phyloP scores from a whole-genome alignment of 106 monocot species.

The Dioscorea alata region DNA sequence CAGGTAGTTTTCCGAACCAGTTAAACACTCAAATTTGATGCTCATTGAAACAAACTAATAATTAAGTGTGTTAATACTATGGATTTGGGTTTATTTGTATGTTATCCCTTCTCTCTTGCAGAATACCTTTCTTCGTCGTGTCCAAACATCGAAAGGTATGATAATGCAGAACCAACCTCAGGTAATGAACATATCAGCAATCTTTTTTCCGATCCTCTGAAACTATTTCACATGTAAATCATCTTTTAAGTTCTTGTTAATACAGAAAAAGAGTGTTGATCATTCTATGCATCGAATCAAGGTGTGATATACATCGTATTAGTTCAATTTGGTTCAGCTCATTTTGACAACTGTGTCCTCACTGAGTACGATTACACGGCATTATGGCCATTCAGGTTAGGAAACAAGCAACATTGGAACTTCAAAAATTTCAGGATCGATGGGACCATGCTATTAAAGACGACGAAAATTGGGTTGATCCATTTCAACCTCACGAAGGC shows the following conservation, averaged over 20 bases:
- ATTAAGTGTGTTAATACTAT: too few species aligned
- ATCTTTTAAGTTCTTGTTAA: neutral
- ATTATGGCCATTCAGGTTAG: conserved; percentile 26
- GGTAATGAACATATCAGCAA: neutral
- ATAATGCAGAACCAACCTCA: neutral
- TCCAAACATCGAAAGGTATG: neutral
- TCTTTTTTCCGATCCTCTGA: neutral
- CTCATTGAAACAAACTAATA: too few species aligned
- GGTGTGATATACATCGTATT: neutral
- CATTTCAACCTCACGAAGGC: conserved; percentile 10
- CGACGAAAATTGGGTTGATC: conserved; percentile 60
- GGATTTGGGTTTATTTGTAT: neutral
- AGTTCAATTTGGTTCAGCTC: too few species aligned
- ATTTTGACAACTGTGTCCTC: too few species aligned
- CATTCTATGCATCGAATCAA: neutral
- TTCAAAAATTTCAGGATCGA: conserved; percentile 43
- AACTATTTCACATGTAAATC: neutral
- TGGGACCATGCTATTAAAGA: conserved; percentile 52
- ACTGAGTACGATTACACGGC: neutral
- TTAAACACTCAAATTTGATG: too few species aligned
- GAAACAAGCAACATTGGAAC: conserved; percentile 47
- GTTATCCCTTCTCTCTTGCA: neutral
- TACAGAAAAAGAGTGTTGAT: neutral
- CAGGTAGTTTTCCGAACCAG: conserved; percentile 20
- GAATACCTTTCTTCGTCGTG: too few species aligned